A percentile compares a stretch with the other conserved stretches of the same genome.
Conservation (phyloP, 768 basidiomycete species). For the Pisolithus microcarpus region DNA sequence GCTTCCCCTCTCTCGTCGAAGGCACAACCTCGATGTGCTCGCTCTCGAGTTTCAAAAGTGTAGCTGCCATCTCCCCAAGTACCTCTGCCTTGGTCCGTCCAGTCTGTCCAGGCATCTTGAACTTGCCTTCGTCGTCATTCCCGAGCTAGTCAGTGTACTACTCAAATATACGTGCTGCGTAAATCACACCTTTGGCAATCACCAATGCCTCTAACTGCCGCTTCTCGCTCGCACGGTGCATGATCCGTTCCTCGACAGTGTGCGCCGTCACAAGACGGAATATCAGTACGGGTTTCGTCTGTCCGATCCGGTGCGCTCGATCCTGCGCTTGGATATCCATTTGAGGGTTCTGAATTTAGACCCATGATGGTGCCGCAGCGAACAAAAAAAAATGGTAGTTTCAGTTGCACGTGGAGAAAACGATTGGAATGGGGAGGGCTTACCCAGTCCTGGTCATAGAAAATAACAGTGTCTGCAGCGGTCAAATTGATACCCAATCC, state of each 20-base stretch:
- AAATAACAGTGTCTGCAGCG: conserved; percentile 39
- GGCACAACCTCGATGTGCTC: conserved; percentile 87
- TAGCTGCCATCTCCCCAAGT: conserved; percentile 74
- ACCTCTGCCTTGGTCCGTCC: conserved; percentile 52
- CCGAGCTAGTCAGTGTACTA: background rate
- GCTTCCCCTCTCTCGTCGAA: conserved; percentile 55
- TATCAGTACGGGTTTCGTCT: conserved; percentile 83
- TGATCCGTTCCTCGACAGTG: conserved; percentile 88
- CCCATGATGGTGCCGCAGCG: background rate
- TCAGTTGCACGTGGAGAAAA: too few relatives aligned
- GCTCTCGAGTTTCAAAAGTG: conserved; percentile 74
- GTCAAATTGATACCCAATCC: conserved; percentile 96
- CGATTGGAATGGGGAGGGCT: background rate
- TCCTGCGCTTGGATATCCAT: conserved; percentile 97
- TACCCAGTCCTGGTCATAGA: conserved; percentile 22
- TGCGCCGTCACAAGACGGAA: conserved; percentile 82
- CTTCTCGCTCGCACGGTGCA: conserved; percentile 82
- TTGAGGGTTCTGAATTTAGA: conserved; percentile 67
- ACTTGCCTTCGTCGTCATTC: conserved; percentile 50
- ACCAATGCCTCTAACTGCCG: conserved; percentile 90
- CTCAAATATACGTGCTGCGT: background rate
- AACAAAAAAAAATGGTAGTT: background rate
- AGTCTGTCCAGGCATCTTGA: conserved; percentile 62
- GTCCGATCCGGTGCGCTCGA: conserved; percentile 92
- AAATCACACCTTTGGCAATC: conserved; percentile 71